Conservation (phyloP, 768 basidiomycete genomes). For the Sarcomyxa edulis region DNA sequence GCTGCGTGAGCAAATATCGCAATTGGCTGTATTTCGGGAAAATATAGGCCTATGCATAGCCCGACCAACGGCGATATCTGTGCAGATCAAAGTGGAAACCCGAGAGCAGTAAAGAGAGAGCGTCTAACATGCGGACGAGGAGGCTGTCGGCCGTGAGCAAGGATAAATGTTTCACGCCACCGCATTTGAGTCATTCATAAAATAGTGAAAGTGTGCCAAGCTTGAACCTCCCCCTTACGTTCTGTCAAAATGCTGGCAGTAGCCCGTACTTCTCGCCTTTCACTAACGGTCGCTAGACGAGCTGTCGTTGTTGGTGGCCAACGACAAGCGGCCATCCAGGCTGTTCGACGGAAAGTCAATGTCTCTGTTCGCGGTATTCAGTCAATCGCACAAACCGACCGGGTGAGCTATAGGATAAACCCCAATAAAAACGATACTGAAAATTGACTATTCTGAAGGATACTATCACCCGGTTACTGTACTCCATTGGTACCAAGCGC, state of each 20-base stretch:
- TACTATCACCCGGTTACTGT: constrained; percentile 92
- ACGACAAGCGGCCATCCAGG: constrained; percentile 26
- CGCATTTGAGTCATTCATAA: too few species aligned
- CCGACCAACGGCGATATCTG: too few species aligned
- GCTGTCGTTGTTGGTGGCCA: constrained; percentile 27
- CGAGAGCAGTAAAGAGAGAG: too few species aligned
- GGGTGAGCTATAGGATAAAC: constrained; percentile 39
- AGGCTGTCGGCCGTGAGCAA: too few species aligned
- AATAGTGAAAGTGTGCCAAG: too few species aligned
- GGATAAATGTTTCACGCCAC: too few species aligned
- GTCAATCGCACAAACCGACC: constrained; percentile 68
- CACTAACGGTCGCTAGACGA: constrained; percentile 23
- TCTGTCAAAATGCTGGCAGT: constrained; percentile 2
- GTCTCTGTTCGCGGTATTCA: constrained; percentile 42
- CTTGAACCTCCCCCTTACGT: background rate
- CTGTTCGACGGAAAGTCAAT: constrained; percentile 29
- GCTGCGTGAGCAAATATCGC: too few species aligned
- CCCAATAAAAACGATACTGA: background rate
- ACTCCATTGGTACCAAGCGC: constrained; percentile 94
- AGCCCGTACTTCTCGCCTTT: constrained; percentile 18
- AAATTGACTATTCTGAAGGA: constrained; percentile 48
- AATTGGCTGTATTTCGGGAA: too few species aligned
- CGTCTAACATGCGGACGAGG: too few species aligned
- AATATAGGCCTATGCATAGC: too few species aligned
- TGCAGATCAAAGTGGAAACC: too few species aligned